Evolutionary conservation across 768 basidiomycete genomes (phyloP).

Genomic region (Serendipita indica): DNA sequence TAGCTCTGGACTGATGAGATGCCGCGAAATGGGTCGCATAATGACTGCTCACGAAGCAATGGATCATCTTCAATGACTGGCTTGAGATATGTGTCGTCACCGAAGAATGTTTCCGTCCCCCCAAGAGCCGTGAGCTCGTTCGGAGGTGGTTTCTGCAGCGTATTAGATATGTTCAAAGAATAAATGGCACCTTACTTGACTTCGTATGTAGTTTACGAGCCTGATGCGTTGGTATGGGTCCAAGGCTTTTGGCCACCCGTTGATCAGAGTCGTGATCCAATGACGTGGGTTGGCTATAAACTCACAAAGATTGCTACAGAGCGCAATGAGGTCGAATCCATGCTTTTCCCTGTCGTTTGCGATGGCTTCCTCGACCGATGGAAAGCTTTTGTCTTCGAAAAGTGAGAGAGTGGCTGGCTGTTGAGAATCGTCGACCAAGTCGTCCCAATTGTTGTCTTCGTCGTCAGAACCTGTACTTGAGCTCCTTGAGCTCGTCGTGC

Average conservation of each 20-base stretch:
- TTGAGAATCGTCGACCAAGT: conserved; percentile 62
- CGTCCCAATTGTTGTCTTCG: conserved; percentile 58
- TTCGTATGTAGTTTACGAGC: conserved; percentile 77
- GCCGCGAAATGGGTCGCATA: conserved; percentile 8
- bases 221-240: conserved; percentile 70
- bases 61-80: conserved; percentile 80
- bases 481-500: background rate
- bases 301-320: conserved; percentile 40
- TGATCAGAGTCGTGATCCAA: background rate
- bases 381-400: conserved; percentile 50
- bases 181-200: conserved; percentile 33
- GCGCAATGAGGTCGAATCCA: conserved; percentile 44
- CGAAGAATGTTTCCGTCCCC: conserved; percentile 47
- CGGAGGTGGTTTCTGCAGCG: conserved; percentile 37
- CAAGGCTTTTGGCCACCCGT: conserved; percentile 33
- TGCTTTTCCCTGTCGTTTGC: conserved; percentile 44
- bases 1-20: conserved; percentile 32
- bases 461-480: conserved; percentile 14
- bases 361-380: conserved; percentile 44
- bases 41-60: conserved; percentile 53
- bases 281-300: conserved; percentile 23
- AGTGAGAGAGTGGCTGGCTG: conserved; percentile 36
- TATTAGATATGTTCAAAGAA: conserved; percentile 8
- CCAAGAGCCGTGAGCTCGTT: conserved; percentile 32
- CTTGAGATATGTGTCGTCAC: conserved; percentile 63